Percentiles rank a stretch among this genome's conserved stretches.
Evolutionary conservation across 2,329 filamentous ascomycete genomes (phyloP).

Genomic region (Aspergillus jensenii): DNA sequence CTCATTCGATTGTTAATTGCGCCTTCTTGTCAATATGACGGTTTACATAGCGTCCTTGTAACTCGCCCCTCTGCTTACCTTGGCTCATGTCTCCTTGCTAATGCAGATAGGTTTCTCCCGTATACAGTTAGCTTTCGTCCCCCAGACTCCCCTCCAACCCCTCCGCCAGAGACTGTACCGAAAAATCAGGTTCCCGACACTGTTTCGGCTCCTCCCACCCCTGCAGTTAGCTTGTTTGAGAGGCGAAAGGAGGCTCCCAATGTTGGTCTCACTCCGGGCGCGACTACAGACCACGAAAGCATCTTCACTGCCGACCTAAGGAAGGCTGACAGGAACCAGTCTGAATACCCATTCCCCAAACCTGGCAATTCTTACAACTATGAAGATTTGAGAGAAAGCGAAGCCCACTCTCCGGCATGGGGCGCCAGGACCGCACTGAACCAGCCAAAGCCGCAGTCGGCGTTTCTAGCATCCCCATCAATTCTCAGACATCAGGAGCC

Average conservation of each 20-base stretch:
- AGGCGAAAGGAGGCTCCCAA: slow-evolving; percentile 22
- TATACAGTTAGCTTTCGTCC: slow-evolving; percentile 88
- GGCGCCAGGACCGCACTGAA: slow-evolving; percentile 64
- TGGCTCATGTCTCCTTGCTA: neutral
- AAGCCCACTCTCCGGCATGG: slow-evolving; percentile 76
- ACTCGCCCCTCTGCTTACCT: neutral
- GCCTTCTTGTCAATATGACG: slow-evolving; percentile 49
- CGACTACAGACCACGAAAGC: slow-evolving; percentile 43
- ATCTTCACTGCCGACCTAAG: slow-evolving; percentile 35
- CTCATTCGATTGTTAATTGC: slow-evolving; percentile 11
- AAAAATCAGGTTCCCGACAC: slow-evolving; percentile 26
- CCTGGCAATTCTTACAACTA: slow-evolving; percentile 27
- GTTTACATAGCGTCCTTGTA: slow-evolving; percentile 61
- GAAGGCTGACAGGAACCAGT: slow-evolving; percentile 25
- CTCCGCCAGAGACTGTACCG: slow-evolving; percentile 38
- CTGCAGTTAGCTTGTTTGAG: slow-evolving; percentile 37
- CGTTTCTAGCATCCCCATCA: slow-evolving; percentile 71
- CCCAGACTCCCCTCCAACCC: slow-evolving; percentile 33
- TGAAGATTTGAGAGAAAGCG: slow-evolving; percentile 64
- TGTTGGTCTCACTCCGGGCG: slow-evolving; percentile 38
- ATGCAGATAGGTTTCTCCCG: slow-evolving; percentile 72
- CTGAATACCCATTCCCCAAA: slow-evolving; percentile 31
- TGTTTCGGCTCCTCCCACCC: slow-evolving; percentile 23
- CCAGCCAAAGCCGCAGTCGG: slow-evolving; percentile 75
- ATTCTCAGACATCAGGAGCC: slow-evolving; percentile 67